Conservation (phyloP, 345 rosid genomes). For the Camelina laxa region DNA sequence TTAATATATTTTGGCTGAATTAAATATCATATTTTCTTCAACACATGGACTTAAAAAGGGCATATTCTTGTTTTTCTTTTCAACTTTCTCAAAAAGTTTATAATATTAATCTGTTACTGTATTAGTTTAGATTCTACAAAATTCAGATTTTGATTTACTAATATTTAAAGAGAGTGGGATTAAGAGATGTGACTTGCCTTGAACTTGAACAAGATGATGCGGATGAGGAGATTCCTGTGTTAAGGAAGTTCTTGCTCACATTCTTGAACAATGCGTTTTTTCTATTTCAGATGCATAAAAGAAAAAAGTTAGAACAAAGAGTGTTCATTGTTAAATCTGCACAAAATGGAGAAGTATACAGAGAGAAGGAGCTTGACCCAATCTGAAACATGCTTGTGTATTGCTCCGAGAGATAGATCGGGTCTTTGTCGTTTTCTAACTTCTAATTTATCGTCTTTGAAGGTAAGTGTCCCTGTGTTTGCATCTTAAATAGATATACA, state of each 20-base stretch:
- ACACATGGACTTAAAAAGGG: background rate
- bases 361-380: slow-evolving; percentile 22
- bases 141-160: background rate
- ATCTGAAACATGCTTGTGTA: slow-evolving; percentile 33
- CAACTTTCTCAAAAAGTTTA: background rate
- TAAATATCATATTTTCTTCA: background rate
- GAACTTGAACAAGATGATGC: slow-evolving; percentile 33
- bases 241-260: slow-evolving; percentile 20
- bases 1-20: background rate
- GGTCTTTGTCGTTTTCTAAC: slow-evolving; percentile 18
- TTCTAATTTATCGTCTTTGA: background rate
- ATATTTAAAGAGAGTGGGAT: background rate
- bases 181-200: slow-evolving; percentile 35
- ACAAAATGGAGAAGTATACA: slow-evolving; percentile 18
- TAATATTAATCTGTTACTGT: background rate
- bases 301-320: slow-evolving; percentile 23
- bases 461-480: slow-evolving; percentile 26
- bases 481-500: slow-evolving; percentile 2
- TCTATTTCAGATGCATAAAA: slow-evolving; percentile 18
- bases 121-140: background rate
- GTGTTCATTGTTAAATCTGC: background rate
- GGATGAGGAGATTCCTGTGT: slow-evolving; percentile 38
- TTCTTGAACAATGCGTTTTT: slow-evolving; percentile 25
- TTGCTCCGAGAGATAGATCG: slow-evolving; percentile 24
- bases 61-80: background rate